phyloP scores from a whole-genome alignment of 306 rosid species.

The Sicyos baderoa region DNA sequence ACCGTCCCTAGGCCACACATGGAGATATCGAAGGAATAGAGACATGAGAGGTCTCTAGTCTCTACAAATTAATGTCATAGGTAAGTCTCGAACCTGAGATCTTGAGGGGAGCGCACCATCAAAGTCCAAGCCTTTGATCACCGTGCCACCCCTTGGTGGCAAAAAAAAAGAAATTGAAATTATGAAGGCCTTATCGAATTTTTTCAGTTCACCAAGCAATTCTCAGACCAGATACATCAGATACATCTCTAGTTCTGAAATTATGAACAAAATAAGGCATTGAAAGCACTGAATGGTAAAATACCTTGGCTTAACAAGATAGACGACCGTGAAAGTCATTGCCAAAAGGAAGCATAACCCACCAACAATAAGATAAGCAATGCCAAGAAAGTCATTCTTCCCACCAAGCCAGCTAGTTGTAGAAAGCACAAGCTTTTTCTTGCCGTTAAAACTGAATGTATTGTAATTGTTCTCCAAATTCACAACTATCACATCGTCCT shows the following conservation, averaged over 20 bases:
- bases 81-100: too few relatives aligned
- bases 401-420: conserved; percentile 29
- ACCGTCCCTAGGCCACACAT: too few relatives aligned
- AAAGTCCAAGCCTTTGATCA: too few relatives aligned
- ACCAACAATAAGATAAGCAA: conserved; percentile 47
- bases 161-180: too few relatives aligned
- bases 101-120: too few relatives aligned
- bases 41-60: too few relatives aligned
- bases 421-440: conserved; percentile 26
- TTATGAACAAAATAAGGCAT: not conserved
- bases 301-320: conserved; percentile 87
- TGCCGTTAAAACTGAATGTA: conserved; percentile 24
- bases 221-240: conserved; percentile 3
- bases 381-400: conserved; percentile 26
- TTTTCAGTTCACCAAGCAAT: not conserved
- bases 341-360: conserved; percentile 83
- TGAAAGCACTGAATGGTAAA: not conserved
- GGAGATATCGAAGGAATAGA: not conserved
- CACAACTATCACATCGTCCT: conserved; percentile 9
- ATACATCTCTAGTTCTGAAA: not conserved
- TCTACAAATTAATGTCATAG: too few relatives aligned
- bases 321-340: conserved; percentile 62
- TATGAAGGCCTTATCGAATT: not conserved
- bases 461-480: conserved; percentile 20
- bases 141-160: too few relatives aligned